phyloP scores from a whole-genome alignment of 2,329 filamentous ascomycete genomes.

The Botrytis hyacinthi region DNA sequence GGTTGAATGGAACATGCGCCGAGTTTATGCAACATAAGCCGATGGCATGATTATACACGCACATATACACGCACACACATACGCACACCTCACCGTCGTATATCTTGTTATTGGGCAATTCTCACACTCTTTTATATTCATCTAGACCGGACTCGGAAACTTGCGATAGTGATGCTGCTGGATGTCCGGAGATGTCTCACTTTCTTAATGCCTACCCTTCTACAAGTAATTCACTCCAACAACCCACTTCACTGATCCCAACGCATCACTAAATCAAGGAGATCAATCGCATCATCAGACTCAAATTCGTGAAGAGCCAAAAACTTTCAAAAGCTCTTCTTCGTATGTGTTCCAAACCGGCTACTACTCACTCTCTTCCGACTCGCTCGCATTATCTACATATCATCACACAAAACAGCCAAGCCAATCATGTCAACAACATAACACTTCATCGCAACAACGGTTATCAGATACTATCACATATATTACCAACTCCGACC shows the following conservation, averaged over 20 bases:
- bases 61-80: background rate
- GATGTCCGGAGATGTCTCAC: background rate
- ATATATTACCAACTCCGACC: background rate
- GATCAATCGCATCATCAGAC: background rate
- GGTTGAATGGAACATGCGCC: background rate
- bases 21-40: conserved; percentile 1
- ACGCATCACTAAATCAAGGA: background rate
- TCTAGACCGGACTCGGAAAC: background rate
- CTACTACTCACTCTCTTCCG: background rate
- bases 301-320: background rate
- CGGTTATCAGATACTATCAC: background rate
- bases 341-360: background rate
- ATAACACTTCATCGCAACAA: too few relatives aligned
- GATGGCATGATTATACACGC: background rate
- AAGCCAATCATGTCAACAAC: background rate
- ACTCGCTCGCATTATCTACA: background rate
- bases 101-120: background rate
- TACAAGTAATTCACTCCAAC: too few relatives aligned
- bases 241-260: background rate
- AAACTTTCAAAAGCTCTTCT: background rate
- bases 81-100: background rate
- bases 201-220: background rate
- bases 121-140: background rate
- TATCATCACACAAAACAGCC: background rate
- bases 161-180: background rate